phyloP scores from a whole-genome alignment of 2,329 filamentous ascomycete genomes.

The Neofusicoccum cordaticola region DNA sequence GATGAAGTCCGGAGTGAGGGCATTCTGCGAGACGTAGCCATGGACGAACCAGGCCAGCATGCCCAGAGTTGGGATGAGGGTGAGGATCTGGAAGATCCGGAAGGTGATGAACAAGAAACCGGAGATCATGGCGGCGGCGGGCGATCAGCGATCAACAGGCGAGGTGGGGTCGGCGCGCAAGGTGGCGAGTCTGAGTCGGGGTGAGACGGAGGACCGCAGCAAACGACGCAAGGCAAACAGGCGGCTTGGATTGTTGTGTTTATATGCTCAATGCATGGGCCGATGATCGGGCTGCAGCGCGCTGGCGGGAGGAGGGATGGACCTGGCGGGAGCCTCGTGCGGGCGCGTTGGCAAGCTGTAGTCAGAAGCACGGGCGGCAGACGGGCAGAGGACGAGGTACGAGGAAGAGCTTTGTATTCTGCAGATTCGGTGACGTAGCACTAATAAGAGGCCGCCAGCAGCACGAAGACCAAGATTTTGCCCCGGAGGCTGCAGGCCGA shows the following conservation, averaged over 20 bases:
- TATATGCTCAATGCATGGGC: constrained; percentile 6
- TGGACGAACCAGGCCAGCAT: constrained; percentile 65
- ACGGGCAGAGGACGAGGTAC: background rate
- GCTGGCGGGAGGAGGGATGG: background rate
- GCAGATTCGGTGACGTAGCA: background rate
- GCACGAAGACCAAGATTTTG: background rate
- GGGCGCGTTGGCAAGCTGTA: background rate
- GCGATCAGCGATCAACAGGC: background rate
- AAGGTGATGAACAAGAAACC: constrained; percentile 62
- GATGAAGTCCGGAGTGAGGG: constrained; percentile 59
- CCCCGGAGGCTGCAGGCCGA: background rate
- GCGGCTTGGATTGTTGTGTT: background rate
- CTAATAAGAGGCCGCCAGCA: constrained; percentile 2
- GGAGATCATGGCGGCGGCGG: constrained; percentile 30
- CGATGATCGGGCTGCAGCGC: background rate
- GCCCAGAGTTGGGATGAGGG: constrained; percentile 61
- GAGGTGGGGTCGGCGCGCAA: background rate
- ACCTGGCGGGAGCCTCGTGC: background rate
- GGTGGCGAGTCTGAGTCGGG: background rate
- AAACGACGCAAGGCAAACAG: background rate
- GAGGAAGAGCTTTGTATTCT: background rate
- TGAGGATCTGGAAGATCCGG: constrained; percentile 60
- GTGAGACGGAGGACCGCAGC: background rate
- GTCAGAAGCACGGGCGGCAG: background rate
- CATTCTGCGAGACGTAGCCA: constrained; percentile 55